Base-by-base conservation (phyloP, 2,329 filamentous ascomycete genomes). In the Aphanoascus verrucosus region DNA sequence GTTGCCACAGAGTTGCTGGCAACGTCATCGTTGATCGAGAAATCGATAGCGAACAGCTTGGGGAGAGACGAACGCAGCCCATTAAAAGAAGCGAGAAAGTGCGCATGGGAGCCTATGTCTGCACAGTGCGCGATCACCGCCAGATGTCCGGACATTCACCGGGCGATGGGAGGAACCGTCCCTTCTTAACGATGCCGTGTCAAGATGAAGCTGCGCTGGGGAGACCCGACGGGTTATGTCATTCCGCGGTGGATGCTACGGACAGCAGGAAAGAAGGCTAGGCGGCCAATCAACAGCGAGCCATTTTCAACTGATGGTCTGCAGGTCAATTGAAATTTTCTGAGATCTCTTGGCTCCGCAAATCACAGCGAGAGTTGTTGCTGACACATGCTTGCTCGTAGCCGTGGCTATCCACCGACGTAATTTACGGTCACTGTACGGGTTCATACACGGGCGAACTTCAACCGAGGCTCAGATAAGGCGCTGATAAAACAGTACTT, bases 271-370 rank as follows among this genome's bases (percentile, higher is more conserved):
- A 45, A 23, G 34, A 9, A 14, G 3, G 35, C 47, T 32, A 17
- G 47, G 15, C 31, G 31, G 46, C 56, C 56, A 57, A 48, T 57
- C 49, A 57, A 31, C 19, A 37, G 6, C 17, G 42, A 9, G 41
- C 23, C 35, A 57, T 57, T 57, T 52, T 45, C 37, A 58, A 51
- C 53, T 52, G n/a, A 23, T 51, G 55, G 56, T 57, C 57, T 59
- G 56, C 57, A 59, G 57, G 54, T 48, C 57, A 54, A 35, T 49
- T 19, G 53, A 55, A 53, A 52, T 52, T 58, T 59, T 57, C 42
- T 55, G 35, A 38, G 49, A 23, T 43, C 19, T 17, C 41, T 40
- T 40, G 41, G 34, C 17, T 46, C 43, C 37, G 50, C 50, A 12
- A 52, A 52, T 52, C 50, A 52, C 17, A 45, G 34, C 41, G 8